phyloP scores from a whole-genome alignment of 2,329 filamentous ascomycete genomes.

The Xylaria sp. region DNA sequence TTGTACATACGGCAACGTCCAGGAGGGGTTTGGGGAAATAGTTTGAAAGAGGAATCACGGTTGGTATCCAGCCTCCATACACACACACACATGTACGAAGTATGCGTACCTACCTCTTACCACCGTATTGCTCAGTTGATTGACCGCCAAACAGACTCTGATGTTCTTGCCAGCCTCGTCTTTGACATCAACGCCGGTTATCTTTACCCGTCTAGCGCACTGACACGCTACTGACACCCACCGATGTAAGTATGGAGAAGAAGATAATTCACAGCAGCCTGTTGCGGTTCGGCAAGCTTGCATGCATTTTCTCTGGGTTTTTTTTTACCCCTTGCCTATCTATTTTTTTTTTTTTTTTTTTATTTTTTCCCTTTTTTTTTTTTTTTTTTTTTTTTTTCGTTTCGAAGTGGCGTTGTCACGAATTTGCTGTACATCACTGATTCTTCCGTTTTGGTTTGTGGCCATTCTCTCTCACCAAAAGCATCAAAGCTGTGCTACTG shows the following conservation, averaged over 20 bases:
- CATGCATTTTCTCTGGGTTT: too few species aligned
- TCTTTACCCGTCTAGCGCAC: neutral
- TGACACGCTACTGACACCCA: too few species aligned
- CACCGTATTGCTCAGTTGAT: neutral
- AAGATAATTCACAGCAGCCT: too few species aligned
- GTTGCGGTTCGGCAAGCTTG: too few species aligned
- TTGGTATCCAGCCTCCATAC: neutral
- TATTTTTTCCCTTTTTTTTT: conserved; percentile 2
- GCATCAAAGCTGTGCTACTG: neutral
- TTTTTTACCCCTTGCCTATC: too few species aligned
- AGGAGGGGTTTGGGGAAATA: too few species aligned
- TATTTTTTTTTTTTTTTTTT: too few species aligned
- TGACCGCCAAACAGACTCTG: too few species aligned
- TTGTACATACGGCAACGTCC: too few species aligned
- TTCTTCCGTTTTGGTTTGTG: neutral
- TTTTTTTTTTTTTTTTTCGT: conserved; percentile 3
- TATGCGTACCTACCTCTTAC: neutral
- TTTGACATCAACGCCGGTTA: neutral
- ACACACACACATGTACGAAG: conserved; percentile 1
- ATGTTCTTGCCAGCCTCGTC: neutral
- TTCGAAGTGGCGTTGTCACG: conserved; percentile 1
- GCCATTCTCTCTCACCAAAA: too few species aligned
- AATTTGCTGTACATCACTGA: conserved; percentile 3
- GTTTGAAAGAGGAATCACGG: neutral
- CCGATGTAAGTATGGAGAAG: too few species aligned